Conservation (phyloP, 2,329 filamentous ascomycete genomes). For the Spiromastix sp. region DNA sequence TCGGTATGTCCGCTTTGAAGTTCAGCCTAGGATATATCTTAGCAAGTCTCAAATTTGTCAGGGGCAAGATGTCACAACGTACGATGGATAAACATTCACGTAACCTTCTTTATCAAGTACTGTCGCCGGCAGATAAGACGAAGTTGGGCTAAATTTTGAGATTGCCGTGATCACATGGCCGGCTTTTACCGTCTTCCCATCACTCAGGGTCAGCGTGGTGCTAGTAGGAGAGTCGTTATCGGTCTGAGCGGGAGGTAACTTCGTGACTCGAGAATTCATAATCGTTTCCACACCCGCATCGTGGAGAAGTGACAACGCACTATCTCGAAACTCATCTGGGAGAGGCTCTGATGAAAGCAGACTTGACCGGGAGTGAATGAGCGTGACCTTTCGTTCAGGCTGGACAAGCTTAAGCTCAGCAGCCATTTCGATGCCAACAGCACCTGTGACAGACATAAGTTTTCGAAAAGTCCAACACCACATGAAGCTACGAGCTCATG, state of each 20-base stretch:
- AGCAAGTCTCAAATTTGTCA: too few species aligned
- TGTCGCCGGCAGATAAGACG: conserved; percentile 47
- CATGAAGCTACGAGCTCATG: neutral
- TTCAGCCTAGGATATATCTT: conserved; percentile 37
- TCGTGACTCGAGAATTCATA: conserved; percentile 46
- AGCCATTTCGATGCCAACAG: conserved; percentile 74
- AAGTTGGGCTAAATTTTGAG: conserved; percentile 50
- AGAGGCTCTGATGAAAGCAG: conserved; percentile 65
- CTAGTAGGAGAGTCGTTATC: conserved; percentile 18
- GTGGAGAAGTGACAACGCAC: conserved; percentile 46
- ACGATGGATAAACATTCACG: conserved; percentile 49
- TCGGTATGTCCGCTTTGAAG: conserved; percentile 43
- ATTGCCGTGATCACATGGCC: conserved; percentile 59
- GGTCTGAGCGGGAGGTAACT: conserved; percentile 34
- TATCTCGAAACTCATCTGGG: conserved; percentile 58
- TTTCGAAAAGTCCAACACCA: neutral
- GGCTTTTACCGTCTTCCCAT: conserved; percentile 48
- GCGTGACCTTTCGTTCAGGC: conserved; percentile 55
- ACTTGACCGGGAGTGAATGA: conserved; percentile 61
- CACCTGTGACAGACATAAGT: conserved; percentile 35
- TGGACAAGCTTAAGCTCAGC: conserved; percentile 62
- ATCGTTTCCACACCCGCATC: conserved; percentile 57
- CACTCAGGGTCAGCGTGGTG: conserved; percentile 48
- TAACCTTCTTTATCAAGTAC: conserved; percentile 52
- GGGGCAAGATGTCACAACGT: conserved; percentile 17